These are phyloP conservation scores for Coprinopsis cinerea DNA, from an alignment of 768 basidiomycete genomes.

Conservation along the genomic window DNA sequence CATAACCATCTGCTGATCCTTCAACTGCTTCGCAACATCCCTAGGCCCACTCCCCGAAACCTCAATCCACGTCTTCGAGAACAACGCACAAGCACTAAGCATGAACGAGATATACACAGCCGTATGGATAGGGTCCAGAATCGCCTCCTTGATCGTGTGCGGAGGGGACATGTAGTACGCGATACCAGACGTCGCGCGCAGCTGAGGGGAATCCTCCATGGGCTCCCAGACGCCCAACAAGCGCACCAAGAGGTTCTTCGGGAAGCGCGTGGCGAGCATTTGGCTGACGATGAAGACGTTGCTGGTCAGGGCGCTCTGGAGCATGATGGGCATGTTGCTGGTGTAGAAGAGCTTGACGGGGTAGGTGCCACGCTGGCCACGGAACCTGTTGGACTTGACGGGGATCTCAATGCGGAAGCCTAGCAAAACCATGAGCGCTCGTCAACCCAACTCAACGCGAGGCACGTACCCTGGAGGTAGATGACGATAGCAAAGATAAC, in stretches of 20 bases:
- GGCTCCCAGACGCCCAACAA: slow-evolving; percentile 99
- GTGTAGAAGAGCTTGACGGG: slow-evolving; percentile 99
- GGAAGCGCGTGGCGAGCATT: slow-evolving; percentile 92
- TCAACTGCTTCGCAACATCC: slow-evolving; percentile 96
- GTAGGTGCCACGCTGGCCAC: slow-evolving; percentile 93
- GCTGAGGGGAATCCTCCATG: slow-evolving; percentile 89
- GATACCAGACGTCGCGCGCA: slow-evolving; percentile 84
- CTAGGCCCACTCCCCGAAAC: slow-evolving; percentile 94
- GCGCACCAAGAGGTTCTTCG: slow-evolving; percentile 81
- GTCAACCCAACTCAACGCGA: too few species aligned
- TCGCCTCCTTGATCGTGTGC: slow-evolving; percentile 82
- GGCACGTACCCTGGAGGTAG: slow-evolving; percentile 97
- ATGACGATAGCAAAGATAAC: slow-evolving; percentile 93
- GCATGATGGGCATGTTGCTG: slow-evolving; percentile 99
- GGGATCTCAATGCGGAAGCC: slow-evolving; percentile 98
- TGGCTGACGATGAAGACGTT: slow-evolving; percentile 96
- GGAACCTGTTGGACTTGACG: slow-evolving; percentile 92
- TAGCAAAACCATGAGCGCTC: too few species aligned
- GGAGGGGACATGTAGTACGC: slow-evolving; percentile 98
- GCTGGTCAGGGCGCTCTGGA: slow-evolving; percentile 86
- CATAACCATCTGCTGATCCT: slow-evolving; percentile 97
- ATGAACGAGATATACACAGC: slow-evolving; percentile 88
- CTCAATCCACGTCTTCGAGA: slow-evolving; percentile 99
- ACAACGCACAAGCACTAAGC: slow-evolving; percentile 89
- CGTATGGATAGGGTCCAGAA: slow-evolving; percentile 93